Evolutionary conservation across 225 moss, liverwort and hornwort genomes (phyloP), one percentile per base, ranked within the genome.

Genomic region (Physcomitrellopsis africana): DNA sequence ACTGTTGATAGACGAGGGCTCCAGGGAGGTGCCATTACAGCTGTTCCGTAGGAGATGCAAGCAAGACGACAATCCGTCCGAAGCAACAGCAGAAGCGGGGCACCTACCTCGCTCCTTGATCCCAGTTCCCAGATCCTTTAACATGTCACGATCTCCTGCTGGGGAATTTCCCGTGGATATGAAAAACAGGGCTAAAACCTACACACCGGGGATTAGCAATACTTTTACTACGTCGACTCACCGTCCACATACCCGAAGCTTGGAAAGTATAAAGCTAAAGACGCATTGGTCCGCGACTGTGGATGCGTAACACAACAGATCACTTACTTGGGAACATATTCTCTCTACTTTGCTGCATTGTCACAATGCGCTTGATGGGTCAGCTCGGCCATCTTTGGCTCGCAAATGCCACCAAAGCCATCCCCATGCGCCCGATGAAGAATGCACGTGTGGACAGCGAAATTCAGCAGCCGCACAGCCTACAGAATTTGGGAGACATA

Each of bases 41-140:
- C 73, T 84, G 80, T 68, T 62, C 11, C 10, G 32, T 37, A 37
- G 60, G 17, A 69, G 66, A 62, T 49, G 42, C 48, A 49, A 61
- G 52, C 47, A 74, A 57, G 49, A 32, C 74, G 51, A 68, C 67
- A 66, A 70, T 54, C 62, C 47, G 11, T 55, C 22, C 62, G 16
- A 26, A 58, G 42, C 51, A 68, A 76, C 41, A 51, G 49, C 59
- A 19, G 57, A 71, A 18, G 24, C 19, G 17, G 24, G 37, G 45
- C 55, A 57, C 64, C 69, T 57, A 23, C 68, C 73, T 77, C 77
- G 68, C 41, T 77, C 77, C 73, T 57, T 77, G 77, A 77, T 81
- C 73, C 27, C 63, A 37, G 32, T 37, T 37, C 32, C 24, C 32
- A 37, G 32, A 37, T 37, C 32, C 32, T 37, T 37, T 37, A 37